Percentiles rank a stretch among this genome's conserved stretches.
Conservation (phyloP, 1,284 basidiomycete genomes). For the Ganoderma resinaceum region DNA sequence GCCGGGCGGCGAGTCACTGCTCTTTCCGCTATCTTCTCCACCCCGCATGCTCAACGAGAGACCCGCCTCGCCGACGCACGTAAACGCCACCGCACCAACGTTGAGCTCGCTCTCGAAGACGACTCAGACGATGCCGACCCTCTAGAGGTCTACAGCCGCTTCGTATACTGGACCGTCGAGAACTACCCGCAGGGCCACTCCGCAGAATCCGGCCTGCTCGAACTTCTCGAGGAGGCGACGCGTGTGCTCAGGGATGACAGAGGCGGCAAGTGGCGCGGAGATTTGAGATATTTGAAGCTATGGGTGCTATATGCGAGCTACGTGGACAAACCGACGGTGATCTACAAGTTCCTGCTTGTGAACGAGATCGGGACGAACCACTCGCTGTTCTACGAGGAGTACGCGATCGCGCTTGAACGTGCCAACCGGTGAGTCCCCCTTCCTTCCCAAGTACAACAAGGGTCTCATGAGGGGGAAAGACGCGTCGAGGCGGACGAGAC, state of each 20-base stretch:
- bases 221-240: constrained; percentile 84
- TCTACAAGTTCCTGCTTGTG: constrained; percentile 87
- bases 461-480: constrained; percentile 47
- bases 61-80: constrained; percentile 68
- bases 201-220: constrained; percentile 79
- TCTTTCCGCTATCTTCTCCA: constrained; percentile 72
- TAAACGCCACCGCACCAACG: constrained; percentile 60
- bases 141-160: constrained; percentile 64
- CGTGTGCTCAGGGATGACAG: constrained; percentile 74
- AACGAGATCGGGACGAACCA: constrained; percentile 89
- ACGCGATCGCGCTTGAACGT: constrained; percentile 82
- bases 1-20: constrained; percentile 77
- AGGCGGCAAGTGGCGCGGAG: constrained; percentile 69
- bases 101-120: constrained; percentile 60
- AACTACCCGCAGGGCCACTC: constrained; percentile 71
- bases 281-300: constrained; percentile 88
- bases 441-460: constrained; percentile 15
- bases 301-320: constrained; percentile 92
- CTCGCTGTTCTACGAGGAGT: constrained; percentile 91
- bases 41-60: constrained; percentile 77
- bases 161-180: constrained; percentile 77
- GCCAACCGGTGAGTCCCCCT: constrained; percentile 63
- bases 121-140: constrained; percentile 55
- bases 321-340: constrained; percentile 75
- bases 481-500: constrained; percentile 88